These are phyloP conservation scores for Elongisporangium prolatum DNA, from an alignment of 352 stramenopile genomes.

Conservation along the genomic window DNA sequence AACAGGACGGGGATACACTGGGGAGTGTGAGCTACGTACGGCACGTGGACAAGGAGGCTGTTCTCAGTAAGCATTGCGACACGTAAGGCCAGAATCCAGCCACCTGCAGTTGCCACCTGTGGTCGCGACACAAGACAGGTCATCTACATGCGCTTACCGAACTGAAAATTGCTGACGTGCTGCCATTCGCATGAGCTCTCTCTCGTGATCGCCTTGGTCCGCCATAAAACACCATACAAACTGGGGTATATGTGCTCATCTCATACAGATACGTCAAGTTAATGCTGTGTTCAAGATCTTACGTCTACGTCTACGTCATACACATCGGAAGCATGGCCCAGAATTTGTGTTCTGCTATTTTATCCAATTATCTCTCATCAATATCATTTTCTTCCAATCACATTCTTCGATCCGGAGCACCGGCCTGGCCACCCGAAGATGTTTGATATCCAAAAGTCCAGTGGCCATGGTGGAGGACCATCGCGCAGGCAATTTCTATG, in stretches of 20 bases:
- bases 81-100: background rate
- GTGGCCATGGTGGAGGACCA: background rate
- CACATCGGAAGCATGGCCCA: background rate
- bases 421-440: background rate
- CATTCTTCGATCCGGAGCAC: background rate
- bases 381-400: background rate
- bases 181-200: background rate
- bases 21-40: too few relatives aligned
- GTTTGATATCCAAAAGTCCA: background rate
- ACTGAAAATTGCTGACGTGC: background rate
- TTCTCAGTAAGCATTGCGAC: background rate
- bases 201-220: background rate
- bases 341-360: background rate
- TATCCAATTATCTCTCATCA: background rate
- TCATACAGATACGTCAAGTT: too few relatives aligned
- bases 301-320: background rate
- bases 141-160: background rate
- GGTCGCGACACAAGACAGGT: background rate
- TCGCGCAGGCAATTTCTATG: slow-evolving; percentile 49
- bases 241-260: too few relatives aligned
- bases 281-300: background rate
- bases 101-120: background rate
- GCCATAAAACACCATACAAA: too few relatives aligned
- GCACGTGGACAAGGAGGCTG: background rate
- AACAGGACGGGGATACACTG: too few relatives aligned